These are phyloP conservation scores for Geotrichum australiense DNA, from an alignment of 1,139 yeast genomes.

Conservation along the genomic window DNA sequence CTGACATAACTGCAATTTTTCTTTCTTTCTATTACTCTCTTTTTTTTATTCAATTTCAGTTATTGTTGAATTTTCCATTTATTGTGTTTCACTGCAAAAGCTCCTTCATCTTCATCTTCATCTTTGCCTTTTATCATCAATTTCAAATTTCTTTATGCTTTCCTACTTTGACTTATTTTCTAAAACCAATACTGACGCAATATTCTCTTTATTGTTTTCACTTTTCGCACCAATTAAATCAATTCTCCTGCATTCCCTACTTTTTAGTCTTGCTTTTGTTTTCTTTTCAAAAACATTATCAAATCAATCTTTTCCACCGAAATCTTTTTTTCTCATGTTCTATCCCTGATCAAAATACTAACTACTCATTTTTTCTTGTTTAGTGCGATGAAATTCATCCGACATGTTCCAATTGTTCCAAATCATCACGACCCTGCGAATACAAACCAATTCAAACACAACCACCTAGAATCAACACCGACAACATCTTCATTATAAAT, in stretches of 20 bases:
- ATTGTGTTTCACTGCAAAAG: neutral
- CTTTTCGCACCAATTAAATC: no score
- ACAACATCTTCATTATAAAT: constrained; percentile 13
- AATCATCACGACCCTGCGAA: constrained; percentile 12
- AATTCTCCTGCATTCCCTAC: no score
- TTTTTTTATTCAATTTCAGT: neutral
- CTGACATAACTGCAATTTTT: neutral
- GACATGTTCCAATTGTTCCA: constrained; percentile 13
- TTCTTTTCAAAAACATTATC: no score
- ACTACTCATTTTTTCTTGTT: no score
- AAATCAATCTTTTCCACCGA: no score
- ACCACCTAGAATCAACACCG: constrained; percentile 12
- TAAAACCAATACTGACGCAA: no score
- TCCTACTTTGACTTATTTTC: no score
- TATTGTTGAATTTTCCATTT: neutral
- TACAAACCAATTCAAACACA: constrained; percentile 11
- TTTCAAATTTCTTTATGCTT: neutral
- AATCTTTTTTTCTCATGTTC: neutral
- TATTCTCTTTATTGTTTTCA: no score
- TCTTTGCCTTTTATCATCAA: neutral
- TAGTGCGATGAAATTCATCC: constrained; percentile 17
- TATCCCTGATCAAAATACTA: neutral
- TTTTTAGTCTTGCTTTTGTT: no score
- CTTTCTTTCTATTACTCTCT: neutral
- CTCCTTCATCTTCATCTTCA: neutral